phyloP scores from a whole-genome alignment of 139 green algal species.

The Closterium sp. region DNA sequence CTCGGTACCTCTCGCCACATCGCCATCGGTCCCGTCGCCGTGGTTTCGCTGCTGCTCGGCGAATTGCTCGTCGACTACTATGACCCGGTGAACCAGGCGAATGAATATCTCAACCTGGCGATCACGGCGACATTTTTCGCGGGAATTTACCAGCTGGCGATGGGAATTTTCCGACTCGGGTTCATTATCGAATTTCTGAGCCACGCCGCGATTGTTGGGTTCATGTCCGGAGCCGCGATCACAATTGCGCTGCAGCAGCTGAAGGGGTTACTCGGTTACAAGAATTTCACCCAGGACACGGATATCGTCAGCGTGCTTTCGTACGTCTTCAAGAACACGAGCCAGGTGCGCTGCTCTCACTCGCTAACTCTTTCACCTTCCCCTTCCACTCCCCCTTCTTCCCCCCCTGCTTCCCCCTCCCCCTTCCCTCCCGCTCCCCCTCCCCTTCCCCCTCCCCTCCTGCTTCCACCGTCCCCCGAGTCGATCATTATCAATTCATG shows the following conservation, averaged over 20 bases:
- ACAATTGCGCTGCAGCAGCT: constrained; percentile 49
- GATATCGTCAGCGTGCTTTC: constrained; percentile 41
- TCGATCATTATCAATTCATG: too few relatives aligned
- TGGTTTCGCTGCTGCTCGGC: constrained; percentile 48
- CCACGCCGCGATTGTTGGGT: constrained; percentile 46
- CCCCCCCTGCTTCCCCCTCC: background rate
- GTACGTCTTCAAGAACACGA: constrained; percentile 26
- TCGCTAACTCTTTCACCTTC: background rate
- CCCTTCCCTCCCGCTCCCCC: background rate
- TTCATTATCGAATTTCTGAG: constrained; percentile 55
- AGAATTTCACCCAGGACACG: constrained; percentile 43
- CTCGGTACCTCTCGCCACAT: constrained; percentile 48
- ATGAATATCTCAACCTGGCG: constrained; percentile 37
- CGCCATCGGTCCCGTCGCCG: constrained; percentile 49
- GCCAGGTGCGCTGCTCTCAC: constrained; percentile 30
- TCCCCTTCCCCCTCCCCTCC: background rate
- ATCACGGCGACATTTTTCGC: constrained; percentile 51
- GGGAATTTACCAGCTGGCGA: constrained; percentile 38
- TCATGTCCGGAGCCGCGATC: constrained; percentile 49
- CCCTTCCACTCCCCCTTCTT: too few relatives aligned
- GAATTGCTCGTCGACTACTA: constrained; percentile 32
- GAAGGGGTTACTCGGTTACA: constrained; percentile 47
- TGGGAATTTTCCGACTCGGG: constrained; percentile 47
- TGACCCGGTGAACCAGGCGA: constrained; percentile 6
- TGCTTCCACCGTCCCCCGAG: too few relatives aligned